Evolutionary conservation across 768 basidiomycete genomes (phyloP).

Genomic region (Lactifluus echinatus): DNA sequence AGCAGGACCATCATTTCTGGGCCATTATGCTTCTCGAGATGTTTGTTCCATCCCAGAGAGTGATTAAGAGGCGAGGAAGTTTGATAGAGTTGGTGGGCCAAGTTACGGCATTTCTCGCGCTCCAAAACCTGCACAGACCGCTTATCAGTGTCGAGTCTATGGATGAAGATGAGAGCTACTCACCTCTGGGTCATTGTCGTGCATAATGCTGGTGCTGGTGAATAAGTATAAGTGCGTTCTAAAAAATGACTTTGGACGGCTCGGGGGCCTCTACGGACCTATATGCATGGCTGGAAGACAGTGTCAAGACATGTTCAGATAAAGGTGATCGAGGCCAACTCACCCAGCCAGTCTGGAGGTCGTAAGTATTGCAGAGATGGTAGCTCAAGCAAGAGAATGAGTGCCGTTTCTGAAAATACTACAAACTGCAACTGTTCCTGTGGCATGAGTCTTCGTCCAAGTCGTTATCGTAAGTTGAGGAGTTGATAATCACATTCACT

Average conservation of each 20-base stretch:
- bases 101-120: slow-evolving; percentile 44
- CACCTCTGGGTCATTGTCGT: slow-evolving; percentile 51
- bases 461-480: too few species aligned
- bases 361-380: background rate
- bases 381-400: slow-evolving; percentile 15
- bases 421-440: slow-evolving; percentile 6
- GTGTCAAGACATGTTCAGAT: background rate
- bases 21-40: too few species aligned
- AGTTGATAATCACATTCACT: too few species aligned
- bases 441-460: too few species aligned
- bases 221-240: background rate
- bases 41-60: slow-evolving; percentile 69
- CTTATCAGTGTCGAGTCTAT: background rate
- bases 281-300: slow-evolving; percentile 1
- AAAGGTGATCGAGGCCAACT: background rate
- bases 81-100: slow-evolving; percentile 35
- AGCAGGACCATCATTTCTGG: too few species aligned
- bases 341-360: slow-evolving; percentile 1
- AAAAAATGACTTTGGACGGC: background rate
- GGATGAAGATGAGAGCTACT: background rate
- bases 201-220: slow-evolving; percentile 37
- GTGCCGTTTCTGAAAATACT: slow-evolving; percentile 18
- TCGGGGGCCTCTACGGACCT: slow-evolving; percentile 6
- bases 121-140: slow-evolving; percentile 36
- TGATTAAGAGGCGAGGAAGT: slow-evolving; percentile 39